Base-by-base conservation (phyloP, 2,329 filamentous ascomycete genomes). In the Colletotrichum horii region DNA sequence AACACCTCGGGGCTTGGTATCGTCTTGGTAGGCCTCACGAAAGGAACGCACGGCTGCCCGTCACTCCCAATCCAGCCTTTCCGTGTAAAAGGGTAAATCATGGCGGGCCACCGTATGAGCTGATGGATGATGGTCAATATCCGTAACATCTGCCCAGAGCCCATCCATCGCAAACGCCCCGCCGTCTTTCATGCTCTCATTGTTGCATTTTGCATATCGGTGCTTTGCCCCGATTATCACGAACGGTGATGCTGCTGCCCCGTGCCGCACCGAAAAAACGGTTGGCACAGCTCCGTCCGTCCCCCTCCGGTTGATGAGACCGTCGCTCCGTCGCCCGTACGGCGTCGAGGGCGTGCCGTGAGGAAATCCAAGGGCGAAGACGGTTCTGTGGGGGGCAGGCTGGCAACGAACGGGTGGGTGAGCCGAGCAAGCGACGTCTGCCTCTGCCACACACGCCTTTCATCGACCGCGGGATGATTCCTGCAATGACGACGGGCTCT, bases 201-300 rank as follows among this genome's bases (percentile, higher is more conserved):
- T 70, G 65, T 74, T 74, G 71, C 71, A 71, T 74, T 61, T 65
- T 56, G 19, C 19, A 22, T 24, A 34, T 62, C 60, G 30, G 22
- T 36, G 8, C 26, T 43, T 28, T 52, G 30, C 15, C 28, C 43
- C 60, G 28, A 28, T 71, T 12, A 26, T 58, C 24, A 15, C 43
- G 69, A 36, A 70, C n/a, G 43, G 43, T 48, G 43, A 48, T 48
- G 43, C 43, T 7, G n/a, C 43, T 48, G 43, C n/a, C n/a, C 43
- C 30, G 34, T 22, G 28, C 61, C 61, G 34, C 22, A 43, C 34
- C 61, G 61, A 34, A 26, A 34, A 26, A 34, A 24, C 30, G 11
- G 9, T 68, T 66, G 22, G 5, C 55, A 28, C 36, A 61, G 65
- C 55, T 48, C 55, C 52, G 64, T 69, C 70, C 38, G 30, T 32